Conservation (phyloP, 1,139 yeast genomes). For the Hyphopichia wangnamkhiaoensis region DNA sequence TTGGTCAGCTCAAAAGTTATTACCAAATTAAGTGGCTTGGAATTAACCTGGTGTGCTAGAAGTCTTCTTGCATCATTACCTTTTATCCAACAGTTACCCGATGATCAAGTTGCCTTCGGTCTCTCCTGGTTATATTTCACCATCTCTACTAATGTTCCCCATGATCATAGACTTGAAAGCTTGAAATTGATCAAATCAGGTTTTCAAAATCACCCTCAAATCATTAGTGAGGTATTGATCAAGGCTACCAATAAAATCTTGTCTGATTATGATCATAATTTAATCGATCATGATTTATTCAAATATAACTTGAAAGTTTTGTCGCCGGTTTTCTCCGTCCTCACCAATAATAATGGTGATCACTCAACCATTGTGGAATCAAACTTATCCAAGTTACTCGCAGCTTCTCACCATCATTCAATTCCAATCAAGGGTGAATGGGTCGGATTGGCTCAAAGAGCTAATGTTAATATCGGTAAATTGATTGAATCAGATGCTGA, state of each 20-base stretch:
- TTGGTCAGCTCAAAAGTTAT: constrained; percentile 48
- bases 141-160: constrained; percentile 36
- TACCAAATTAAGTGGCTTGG: constrained; percentile 47
- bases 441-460: constrained; percentile 73
- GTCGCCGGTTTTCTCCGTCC: constrained; percentile 43
- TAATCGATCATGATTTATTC: constrained; percentile 16
- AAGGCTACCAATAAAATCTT: constrained; percentile 16
- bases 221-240: constrained; percentile 16
- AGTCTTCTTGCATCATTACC: constrained; percentile 33
- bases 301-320: constrained; percentile 25
- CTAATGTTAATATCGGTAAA: constrained; percentile 64
- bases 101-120: constrained; percentile 19
- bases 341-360: constrained; percentile 38
- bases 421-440: constrained; percentile 60
- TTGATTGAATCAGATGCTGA: constrained; percentile 47
- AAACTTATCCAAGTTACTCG: constrained; percentile 44
- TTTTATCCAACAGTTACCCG: constrained; percentile 8
- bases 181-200: constrained; percentile 24
- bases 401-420: constrained; percentile 53
- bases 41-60: constrained; percentile 53
- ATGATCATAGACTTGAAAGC: constrained; percentile 33
- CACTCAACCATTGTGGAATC: constrained; percentile 24
- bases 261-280: constrained; percentile 17
- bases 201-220: constrained; percentile 19
- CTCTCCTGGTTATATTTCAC: constrained; percentile 47